Conservation (phyloP, 768 basidiomycete genomes). For the Calvatia gigantea region DNA sequence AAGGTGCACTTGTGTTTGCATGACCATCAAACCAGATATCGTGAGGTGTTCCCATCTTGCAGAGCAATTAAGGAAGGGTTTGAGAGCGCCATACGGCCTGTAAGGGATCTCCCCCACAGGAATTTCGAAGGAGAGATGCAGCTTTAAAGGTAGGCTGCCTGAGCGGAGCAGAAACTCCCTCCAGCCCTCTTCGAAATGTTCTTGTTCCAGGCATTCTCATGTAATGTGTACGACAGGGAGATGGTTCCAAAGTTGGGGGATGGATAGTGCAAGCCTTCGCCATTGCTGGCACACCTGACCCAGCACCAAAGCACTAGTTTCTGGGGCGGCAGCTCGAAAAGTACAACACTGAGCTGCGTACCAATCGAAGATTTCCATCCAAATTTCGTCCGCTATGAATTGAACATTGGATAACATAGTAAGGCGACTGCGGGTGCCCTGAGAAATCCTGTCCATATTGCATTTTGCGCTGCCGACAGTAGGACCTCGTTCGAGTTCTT, state of each 20-base stretch:
- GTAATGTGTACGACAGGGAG: neutral
- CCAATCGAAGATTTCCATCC: neutral
- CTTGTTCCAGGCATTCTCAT: neutral
- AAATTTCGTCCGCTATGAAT: neutral
- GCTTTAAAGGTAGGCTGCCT: neutral
- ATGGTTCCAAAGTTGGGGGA: conserved; percentile 1
- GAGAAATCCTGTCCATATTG: too few species aligned
- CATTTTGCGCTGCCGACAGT: too few species aligned
- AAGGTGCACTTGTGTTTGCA: neutral
- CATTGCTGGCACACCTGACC: neutral
- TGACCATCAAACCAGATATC: neutral
- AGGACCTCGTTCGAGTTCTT: too few species aligned
- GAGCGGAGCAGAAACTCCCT: neutral
- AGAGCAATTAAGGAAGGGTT: neutral
- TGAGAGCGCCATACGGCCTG: neutral
- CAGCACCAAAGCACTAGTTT: neutral
- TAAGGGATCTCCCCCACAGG: neutral
- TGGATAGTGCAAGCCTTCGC: neutral
- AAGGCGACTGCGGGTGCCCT: too few species aligned
- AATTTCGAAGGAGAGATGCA: neutral
- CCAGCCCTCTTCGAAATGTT: neutral
- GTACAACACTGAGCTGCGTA: neutral
- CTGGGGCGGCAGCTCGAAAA: neutral
- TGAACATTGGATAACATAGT: too few species aligned
- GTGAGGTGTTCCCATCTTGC: neutral